phyloP scores from a whole-genome alignment of 768 basidiomycete genomes.

The Macrolepiota albuminosa region DNA sequence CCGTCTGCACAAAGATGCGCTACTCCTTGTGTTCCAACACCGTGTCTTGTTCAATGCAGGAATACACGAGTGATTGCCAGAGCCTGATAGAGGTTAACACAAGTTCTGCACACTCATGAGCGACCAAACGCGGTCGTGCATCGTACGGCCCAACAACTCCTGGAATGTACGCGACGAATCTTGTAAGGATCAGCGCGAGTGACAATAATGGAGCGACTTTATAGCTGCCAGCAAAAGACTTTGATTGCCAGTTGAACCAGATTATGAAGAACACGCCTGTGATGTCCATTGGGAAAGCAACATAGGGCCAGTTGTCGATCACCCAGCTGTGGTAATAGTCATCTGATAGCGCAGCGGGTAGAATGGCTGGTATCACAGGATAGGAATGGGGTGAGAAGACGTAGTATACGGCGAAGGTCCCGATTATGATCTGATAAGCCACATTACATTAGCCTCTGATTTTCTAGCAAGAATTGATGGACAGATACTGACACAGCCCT shows the following conservation, averaged over 20 bases:
- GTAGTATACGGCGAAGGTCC: conserved; percentile 2
- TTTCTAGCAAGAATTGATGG: background rate
- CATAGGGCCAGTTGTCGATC: conserved; percentile 5
- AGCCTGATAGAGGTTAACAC: background rate
- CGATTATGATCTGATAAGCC: conserved; percentile 9
- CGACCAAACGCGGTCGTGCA: conserved; percentile 6
- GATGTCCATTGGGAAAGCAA: conserved; percentile 8
- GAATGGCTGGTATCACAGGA: conserved; percentile 5
- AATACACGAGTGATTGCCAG: conserved; percentile 9
- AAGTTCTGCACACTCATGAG: conserved; percentile 2
- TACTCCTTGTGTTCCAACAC: background rate
- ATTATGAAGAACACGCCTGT: conserved; percentile 19
- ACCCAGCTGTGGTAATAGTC: conserved; percentile 9
- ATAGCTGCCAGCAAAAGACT: conserved; percentile 21
- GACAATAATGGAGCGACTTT: conserved; percentile 3
- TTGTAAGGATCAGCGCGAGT: background rate
- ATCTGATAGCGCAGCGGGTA: conserved; percentile 1
- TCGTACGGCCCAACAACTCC: conserved; percentile 8
- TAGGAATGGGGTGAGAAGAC: conserved; percentile 5
- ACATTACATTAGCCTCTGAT: background rate
- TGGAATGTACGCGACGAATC: conserved; percentile 5
- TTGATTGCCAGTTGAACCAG: conserved; percentile 18
- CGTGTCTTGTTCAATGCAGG: background rate
- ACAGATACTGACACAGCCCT: conserved; percentile 7
- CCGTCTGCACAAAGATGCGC: background rate